Evolutionary conservation across 805 yeast species (phyloP).

Genomic region (Yamadazyma takamatsuzukensis): DNA sequence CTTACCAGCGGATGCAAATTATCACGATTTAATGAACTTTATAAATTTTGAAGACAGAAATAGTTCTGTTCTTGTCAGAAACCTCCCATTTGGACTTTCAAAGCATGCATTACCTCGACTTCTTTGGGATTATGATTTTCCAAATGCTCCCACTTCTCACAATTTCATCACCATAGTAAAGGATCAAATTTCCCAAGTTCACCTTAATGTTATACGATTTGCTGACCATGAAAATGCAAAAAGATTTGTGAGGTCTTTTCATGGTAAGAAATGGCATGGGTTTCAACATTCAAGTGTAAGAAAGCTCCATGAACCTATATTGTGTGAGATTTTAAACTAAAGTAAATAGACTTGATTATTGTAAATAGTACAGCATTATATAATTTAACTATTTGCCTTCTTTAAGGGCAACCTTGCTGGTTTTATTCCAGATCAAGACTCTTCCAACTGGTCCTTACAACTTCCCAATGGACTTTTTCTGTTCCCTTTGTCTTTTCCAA

Average conservation of each 20-base stretch:
- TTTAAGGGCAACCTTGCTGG: too few relatives aligned
- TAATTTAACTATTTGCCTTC: neutral
- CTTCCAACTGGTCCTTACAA: constrained; percentile 24
- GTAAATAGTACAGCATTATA: neutral
- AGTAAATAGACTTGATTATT: neutral
- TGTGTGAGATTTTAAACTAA: constrained; percentile 28
- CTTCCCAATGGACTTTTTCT: constrained; percentile 15
- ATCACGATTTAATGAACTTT: constrained; percentile 12
- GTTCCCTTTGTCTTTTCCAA: constrained; percentile 42
- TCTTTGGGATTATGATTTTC: constrained; percentile 51
- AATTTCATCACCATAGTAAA: constrained; percentile 17
- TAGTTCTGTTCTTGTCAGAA: constrained; percentile 36
- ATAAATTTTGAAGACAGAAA: constrained; percentile 18
- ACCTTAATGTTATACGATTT: constrained; percentile 40
- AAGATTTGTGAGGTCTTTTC: constrained; percentile 49
- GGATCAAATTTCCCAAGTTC: constrained; percentile 25
- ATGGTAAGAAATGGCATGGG: constrained; percentile 45
- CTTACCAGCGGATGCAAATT: constrained; percentile 9
- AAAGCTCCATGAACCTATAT: constrained; percentile 32
- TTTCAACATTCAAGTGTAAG: constrained; percentile 16
- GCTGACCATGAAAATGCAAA: constrained; percentile 41
- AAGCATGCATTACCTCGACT: constrained; percentile 32
- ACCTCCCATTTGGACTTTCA: constrained; percentile 45
- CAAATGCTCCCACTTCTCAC: constrained; percentile 12
- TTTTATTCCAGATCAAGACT: too few relatives aligned